A percentile compares a stretch with the other conserved stretches of the same genome.
Conservation (phyloP, 331 rosid genomes). For the Quercus phellos region DNA sequence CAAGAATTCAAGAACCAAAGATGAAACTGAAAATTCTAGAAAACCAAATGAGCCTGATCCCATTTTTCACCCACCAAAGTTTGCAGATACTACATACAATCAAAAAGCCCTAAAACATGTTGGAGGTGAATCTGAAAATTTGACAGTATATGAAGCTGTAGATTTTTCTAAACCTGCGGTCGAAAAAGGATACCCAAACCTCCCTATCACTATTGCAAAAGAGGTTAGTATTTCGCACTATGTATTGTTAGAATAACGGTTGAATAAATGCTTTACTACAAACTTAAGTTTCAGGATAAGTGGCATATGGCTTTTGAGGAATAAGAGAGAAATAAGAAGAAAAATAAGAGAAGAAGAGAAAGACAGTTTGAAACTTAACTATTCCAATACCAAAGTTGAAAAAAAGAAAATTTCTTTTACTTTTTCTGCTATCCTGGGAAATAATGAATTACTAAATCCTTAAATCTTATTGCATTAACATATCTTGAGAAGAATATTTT, state of each 20-base stretch:
- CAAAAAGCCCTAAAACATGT: neutral
- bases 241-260: neutral
- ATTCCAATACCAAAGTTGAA: neutral
- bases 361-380: no score
- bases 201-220: neutral
- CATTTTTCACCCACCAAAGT: neutral
- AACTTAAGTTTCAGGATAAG: no score
- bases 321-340: neutral
- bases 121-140: conserved; percentile 1
- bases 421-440: neutral
- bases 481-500: neutral
- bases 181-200: neutral
- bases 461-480: neutral
- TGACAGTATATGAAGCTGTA: neutral
- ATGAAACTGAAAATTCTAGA: neutral
- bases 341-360: no score
- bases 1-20: neutral
- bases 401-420: neutral
- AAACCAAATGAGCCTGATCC: neutral
- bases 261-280: no score
- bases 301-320: neutral
- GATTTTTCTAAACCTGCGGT: conserved; percentile 6
- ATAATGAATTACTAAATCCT: neutral
- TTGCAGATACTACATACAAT: neutral
- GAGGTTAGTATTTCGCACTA: neutral